Conservation (phyloP, 2,329 filamentous ascomycete species). For the Clonostachys byssicola region DNA sequence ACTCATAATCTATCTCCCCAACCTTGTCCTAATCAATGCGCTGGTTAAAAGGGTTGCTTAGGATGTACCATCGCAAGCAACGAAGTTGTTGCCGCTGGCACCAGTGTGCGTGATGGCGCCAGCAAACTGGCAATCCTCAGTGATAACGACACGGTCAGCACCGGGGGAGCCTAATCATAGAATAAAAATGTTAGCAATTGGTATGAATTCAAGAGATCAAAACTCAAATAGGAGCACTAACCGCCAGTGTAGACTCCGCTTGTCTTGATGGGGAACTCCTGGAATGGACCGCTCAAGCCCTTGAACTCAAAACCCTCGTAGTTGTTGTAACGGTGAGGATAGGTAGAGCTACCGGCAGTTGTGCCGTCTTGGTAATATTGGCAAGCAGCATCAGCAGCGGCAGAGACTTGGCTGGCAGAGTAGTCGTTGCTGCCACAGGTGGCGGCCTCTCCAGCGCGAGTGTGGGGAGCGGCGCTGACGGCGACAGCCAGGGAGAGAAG, state of each 20-base stretch:
- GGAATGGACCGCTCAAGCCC: slow-evolving; percentile 23
- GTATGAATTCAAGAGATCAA: background rate
- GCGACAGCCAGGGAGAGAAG: slow-evolving; percentile 18
- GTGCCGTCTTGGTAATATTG: slow-evolving; percentile 6
- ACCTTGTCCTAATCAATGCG: too few relatives aligned
- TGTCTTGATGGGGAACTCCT: slow-evolving; percentile 30
- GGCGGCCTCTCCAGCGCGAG: slow-evolving; percentile 12
- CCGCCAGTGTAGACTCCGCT: slow-evolving; percentile 27
- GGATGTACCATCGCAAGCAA: slow-evolving; percentile 42
- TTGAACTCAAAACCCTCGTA: slow-evolving; percentile 27
- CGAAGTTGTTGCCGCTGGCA: slow-evolving; percentile 64
- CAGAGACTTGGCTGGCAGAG: slow-evolving; percentile 14
- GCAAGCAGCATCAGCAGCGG: slow-evolving; percentile 15
- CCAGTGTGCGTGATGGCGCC: slow-evolving; percentile 69
- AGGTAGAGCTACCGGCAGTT: slow-evolving; percentile 19
- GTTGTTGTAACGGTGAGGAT: slow-evolving; percentile 34
- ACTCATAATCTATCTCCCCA: too few relatives aligned
- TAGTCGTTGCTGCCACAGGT: slow-evolving; percentile 23
- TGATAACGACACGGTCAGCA: slow-evolving; percentile 62
- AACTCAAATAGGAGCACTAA: slow-evolving; percentile 9
- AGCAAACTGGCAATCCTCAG: slow-evolving; percentile 51
- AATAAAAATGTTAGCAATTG: background rate
- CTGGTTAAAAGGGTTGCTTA: background rate
- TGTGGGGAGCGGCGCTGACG: slow-evolving; percentile 15
- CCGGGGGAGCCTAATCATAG: slow-evolving; percentile 40